Base-by-base conservation (phyloP, 1,284 basidiomycete genomes). In the Ustilago loliicola region DNA sequence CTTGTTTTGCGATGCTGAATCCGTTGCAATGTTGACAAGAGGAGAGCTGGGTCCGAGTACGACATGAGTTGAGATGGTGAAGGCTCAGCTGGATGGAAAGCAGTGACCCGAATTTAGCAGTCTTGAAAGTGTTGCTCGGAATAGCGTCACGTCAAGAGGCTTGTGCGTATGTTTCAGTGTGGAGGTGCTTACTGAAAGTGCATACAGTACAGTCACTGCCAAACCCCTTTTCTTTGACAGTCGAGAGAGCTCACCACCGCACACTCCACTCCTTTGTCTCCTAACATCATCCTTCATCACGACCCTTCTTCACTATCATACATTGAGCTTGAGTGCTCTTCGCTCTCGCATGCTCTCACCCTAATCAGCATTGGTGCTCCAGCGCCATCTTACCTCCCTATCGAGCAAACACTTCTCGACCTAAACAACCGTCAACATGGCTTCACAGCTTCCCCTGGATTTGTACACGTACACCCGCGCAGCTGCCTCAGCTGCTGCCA, bases 401-500 rank as follows among this genome's bases (percentile, higher is more conserved):
- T 38, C 36, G n/a, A n/a, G n/a, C n/a, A n/a, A n/a, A 15, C 36
- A 7, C 36, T 38, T 15, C 36, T 3, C 7, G 3, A 7, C 13
- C 36, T 15, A 3, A 10, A 10, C 36, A 10, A 3, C 9, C 36
- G n/a, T n/a, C 47, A 53, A n/a, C 4, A 72, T 72, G 70, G 34
- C 57, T 17, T 34, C 58, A 9, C 71, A 73, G n/a, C 4, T 64
- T 11, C 66, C 57, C n/a, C 45, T 73, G 29, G 52, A 64, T 23
- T 45, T 73, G 30, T 63, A 67, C 54, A 15, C 65, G 27, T 68
- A 68, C 38, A 65, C 55, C 58, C 65, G 54, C 53, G 54, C 66
- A 15, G 47, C 65, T 6, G 25, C 50, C 8, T 32, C 61, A 23
- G 57, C 61, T 21, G 56, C 71, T 11, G 17, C 50, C 21, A 40